These are phyloP conservation scores for Purpureocillium takamizusanense DNA, from an alignment of 2,329 filamentous ascomycete genomes.

Conservation along the genomic window DNA sequence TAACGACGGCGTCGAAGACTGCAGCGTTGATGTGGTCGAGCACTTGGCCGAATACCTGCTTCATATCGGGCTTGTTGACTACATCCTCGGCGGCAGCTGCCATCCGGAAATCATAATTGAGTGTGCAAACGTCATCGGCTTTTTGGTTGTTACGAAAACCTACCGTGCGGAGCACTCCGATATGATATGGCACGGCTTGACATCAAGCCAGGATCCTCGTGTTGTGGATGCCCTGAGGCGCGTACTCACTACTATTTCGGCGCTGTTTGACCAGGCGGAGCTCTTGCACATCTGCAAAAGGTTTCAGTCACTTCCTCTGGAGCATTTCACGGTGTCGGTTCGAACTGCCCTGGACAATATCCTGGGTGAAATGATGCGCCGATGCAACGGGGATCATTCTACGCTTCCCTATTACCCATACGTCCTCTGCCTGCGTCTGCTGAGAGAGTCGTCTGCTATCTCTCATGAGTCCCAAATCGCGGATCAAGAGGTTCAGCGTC, in stretches of 20 bases:
- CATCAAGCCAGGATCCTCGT: slow-evolving; percentile 71
- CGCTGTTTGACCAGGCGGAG: slow-evolving; percentile 36
- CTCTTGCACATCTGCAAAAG: slow-evolving; percentile 64
- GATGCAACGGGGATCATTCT: slow-evolving; percentile 26
- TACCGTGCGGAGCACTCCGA: slow-evolving; percentile 68
- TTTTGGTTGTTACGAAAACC: slow-evolving; percentile 69
- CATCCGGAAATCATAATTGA: slow-evolving; percentile 83
- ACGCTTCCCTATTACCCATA: slow-evolving; percentile 33
- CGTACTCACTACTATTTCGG: slow-evolving; percentile 45
- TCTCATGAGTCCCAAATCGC: slow-evolving; percentile 44
- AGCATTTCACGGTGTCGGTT: slow-evolving; percentile 52
- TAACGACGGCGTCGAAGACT: slow-evolving; percentile 34
- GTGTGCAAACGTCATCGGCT: slow-evolving; percentile 77
- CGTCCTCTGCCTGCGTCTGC: slow-evolving; percentile 52
- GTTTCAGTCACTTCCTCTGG: slow-evolving; percentile 53
- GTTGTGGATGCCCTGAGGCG: slow-evolving; percentile 71
- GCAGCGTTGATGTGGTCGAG: slow-evolving; percentile 41
- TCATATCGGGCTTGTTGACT: slow-evolving; percentile 65
- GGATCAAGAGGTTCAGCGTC: slow-evolving; percentile 52
- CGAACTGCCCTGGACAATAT: slow-evolving; percentile 52
- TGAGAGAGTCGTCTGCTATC: slow-evolving; percentile 60
- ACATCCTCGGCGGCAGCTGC: slow-evolving; percentile 82
- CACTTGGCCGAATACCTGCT: slow-evolving; percentile 64
- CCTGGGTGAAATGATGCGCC: slow-evolving; percentile 38
- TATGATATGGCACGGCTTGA: slow-evolving; percentile 75